Evolutionary conservation across 2,329 filamentous ascomycete genomes (phyloP), one percentile per base, ranked within the genome.

Genomic region (Pseudogymnoascus sp.): DNA sequence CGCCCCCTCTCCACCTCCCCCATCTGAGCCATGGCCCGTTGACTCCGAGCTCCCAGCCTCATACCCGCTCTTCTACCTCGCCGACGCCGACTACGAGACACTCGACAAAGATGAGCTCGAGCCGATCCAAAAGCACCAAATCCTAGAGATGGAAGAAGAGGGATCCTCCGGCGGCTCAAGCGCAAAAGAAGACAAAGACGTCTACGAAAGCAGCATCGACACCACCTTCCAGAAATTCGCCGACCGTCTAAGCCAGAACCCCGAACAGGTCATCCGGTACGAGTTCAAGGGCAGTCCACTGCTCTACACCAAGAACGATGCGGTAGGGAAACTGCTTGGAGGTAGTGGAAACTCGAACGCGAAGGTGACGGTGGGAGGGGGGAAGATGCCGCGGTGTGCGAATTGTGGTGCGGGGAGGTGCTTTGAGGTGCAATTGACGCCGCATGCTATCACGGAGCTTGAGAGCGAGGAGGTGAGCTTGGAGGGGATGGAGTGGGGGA

Each of bases 401-500:
- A 88, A 85, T 69, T 99, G 94, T 75, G 88, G 89, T 7, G 83
- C 81, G 0, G 79, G 82, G 59, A 84, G 93, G 66, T 85, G 89
- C 12, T 97, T 97, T 73, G 94, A 99, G 80, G 80, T 96, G 63
- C 94, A 99, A 79, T 79, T 99, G 67, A 92, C 89, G 67, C 94
- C 94, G 41, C 89, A 96, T 72, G 88, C 92, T 2, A 99, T 99
- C 69, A 85, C 86, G 30, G 89, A 95, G 79, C 79, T 97, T 61
- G 94, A 97, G 78, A 86, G 83, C 1, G 89, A 92, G 42, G 86
- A 88, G 62, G 74, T 86, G 68, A 84, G 83, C 39, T 70, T 88
- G 19, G 82, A 96, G 79, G 94, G 92, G 0, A 99, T 99, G 94
- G 94, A 99, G 71, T 99, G 94, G 94, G 93, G 93, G 0, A 97